phyloP scores from a whole-genome alignment of 2,329 filamentous ascomycete species.

The Calonectria fujianensis region DNA sequence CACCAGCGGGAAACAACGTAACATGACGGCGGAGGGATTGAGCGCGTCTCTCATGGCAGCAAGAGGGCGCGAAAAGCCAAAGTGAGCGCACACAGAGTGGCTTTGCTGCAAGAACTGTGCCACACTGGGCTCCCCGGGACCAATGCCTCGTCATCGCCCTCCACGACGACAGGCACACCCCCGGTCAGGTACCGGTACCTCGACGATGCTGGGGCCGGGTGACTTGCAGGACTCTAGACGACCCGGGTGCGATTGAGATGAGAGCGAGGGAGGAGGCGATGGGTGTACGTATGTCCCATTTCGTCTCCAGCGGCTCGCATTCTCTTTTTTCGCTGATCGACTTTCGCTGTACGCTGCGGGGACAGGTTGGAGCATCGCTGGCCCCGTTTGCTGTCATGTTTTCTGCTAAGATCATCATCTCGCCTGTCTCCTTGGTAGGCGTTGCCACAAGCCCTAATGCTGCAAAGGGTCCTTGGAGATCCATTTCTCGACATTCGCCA shows the following conservation, averaged over 20 bases:
- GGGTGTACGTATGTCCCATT: slow-evolving; percentile 27
- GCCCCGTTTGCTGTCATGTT: slow-evolving; percentile 21
- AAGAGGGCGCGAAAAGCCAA: slow-evolving; percentile 36
- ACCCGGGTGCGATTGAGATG: slow-evolving; percentile 4
- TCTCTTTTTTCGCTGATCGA: slow-evolving; percentile 33
- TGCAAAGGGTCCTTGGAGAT: slow-evolving; percentile 15
- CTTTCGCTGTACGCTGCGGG: slow-evolving; percentile 22
- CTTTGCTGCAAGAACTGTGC: slow-evolving; percentile 52
- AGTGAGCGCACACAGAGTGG: slow-evolving; percentile 45
- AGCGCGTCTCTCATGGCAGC: background rate
- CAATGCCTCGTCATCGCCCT: slow-evolving; percentile 65
- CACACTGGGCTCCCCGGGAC: slow-evolving; percentile 50
- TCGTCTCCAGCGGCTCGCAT: slow-evolving; percentile 29
- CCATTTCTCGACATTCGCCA: slow-evolving; percentile 29
- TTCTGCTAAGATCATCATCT: slow-evolving; percentile 33
- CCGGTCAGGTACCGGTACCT: slow-evolving; percentile 56
- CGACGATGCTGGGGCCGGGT: slow-evolving; percentile 39
- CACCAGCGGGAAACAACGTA: slow-evolving; percentile 24
- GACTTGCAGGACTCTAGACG: slow-evolving; percentile 49
- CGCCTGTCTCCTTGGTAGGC: slow-evolving; percentile 6
- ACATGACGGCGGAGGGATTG: slow-evolving; percentile 17
- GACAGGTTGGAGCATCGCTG: slow-evolving; percentile 26
- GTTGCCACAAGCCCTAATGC: slow-evolving; percentile 29
- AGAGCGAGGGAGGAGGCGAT: slow-evolving; percentile 29
- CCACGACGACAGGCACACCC: slow-evolving; percentile 53